These are phyloP conservation scores for Hymenoscyphus scutula DNA, from an alignment of 2,329 filamentous ascomycete genomes.

Conservation along the genomic window DNA sequence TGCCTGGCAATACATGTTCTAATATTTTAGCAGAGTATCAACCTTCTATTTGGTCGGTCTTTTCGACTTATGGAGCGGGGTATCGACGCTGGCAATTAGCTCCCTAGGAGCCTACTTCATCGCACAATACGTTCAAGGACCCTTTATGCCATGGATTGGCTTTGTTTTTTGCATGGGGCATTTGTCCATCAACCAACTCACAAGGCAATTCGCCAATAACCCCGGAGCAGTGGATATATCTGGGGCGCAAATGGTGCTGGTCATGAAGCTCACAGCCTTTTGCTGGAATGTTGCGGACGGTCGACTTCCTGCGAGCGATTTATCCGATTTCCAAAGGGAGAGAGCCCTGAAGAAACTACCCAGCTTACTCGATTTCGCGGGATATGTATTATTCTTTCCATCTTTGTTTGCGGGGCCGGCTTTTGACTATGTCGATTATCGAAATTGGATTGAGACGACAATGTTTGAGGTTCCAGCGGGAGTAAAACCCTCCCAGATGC, in stretches of 20 bases:
- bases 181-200: conserved; percentile 86
- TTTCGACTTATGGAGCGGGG: conserved; percentile 86
- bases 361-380: conserved; percentile 73
- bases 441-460: conserved; percentile 84
- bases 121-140: conserved; percentile 77
- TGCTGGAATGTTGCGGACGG: conserved; percentile 98
- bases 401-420: conserved; percentile 85
- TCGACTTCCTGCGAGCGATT: conserved; percentile 69
- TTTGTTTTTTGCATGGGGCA: conserved; percentile 95
- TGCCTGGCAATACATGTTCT: conserved; percentile 16
- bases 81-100: conserved; percentile 76
- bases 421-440: conserved; percentile 93
- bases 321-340: conserved; percentile 86
- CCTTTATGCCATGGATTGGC: conserved; percentile 96
- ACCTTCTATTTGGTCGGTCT: conserved; percentile 91
- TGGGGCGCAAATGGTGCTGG: conserved; percentile 93
- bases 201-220: conserved; percentile 68
- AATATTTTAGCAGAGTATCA: conserved; percentile 55
- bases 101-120: conserved; percentile 79
- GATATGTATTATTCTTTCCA: conserved; percentile 94
- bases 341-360: conserved; percentile 75
- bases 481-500: conserved; percentile 80
- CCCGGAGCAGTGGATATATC: conserved; percentile 79
- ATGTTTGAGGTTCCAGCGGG: conserved; percentile 87
- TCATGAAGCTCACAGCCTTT: conserved; percentile 96